phyloP scores from a whole-genome alignment of 345 rosid genomes.

The Eucalyptus shirleyi region DNA sequence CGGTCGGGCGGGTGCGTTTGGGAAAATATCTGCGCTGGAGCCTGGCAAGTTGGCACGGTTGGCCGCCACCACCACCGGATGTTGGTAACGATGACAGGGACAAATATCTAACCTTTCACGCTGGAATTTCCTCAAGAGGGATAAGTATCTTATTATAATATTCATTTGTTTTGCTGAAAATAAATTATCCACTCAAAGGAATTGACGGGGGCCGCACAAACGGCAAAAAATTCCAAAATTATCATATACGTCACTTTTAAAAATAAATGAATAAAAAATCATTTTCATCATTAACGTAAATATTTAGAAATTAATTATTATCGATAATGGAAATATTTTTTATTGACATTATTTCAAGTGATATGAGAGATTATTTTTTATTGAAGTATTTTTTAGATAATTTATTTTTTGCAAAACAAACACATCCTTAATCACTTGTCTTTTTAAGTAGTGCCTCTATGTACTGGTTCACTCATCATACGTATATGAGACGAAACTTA shows the following conservation, averaged over 20 bases:
- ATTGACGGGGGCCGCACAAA: too few relatives aligned
- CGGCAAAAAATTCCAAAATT: accelerated
- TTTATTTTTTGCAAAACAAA: neutral
- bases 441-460: neutral
- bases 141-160: neutral
- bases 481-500: neutral
- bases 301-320: neutral
- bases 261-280: neutral
- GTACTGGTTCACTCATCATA: accelerated
- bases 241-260: neutral
- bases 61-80: neutral
- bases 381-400: neutral
- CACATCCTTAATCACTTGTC: neutral
- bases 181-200: neutral
- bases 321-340: neutral
- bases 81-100: neutral
- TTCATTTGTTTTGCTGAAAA: neutral
- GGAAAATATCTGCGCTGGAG: neutral
- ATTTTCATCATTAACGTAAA: accelerated
- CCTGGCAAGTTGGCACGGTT: neutral
- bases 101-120: neutral
- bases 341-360: neutral
- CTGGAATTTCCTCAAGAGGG: neutral
- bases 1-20: neutral
- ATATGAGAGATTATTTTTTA: neutral